Base-by-base conservation (phyloP, 345 rosid species). In the Anastatica hierochuntica region DNA sequence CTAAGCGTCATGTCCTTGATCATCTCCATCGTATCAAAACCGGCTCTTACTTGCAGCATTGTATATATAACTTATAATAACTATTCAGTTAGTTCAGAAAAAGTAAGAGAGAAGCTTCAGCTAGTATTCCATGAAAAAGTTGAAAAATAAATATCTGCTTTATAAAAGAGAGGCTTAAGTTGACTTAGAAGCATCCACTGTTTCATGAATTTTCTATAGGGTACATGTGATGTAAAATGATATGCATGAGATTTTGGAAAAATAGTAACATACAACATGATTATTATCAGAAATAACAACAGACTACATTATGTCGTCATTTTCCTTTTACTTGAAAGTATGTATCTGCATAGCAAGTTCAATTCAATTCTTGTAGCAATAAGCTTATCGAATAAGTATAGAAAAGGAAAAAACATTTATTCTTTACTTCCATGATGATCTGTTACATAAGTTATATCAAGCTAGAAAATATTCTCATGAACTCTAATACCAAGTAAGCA, bases 31-130 rank as follows among this genome's bases (percentile, higher is more conserved):
- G 83, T 73, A 66, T 87, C 88, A 73, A 84, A 78, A 50, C 98
- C 98, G 62, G 84, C 64, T 59, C 87, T 66, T n/a, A 78, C 81
- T 87, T 90, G 95, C 96, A 87, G 86, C 80, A 79, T 75, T 46
- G 37, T 26, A 64, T 30, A 53, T 8, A 15, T 24, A 74, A 62
- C 29, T 8, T 6, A n/a, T n/a, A n/a, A n/a, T n/a, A n/a, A n/a
- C n/a, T n/a, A n/a, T n/a, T n/a, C n/a, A n/a, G n/a, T n/a, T n/a
- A n/a, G n/a, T n/a, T n/a, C n/a, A n/a, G n/a, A n/a, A n/a, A n/a
- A n/a, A n/a, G n/a, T n/a, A n/a, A n/a, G n/a, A n/a, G n/a, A n/a
- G n/a, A n/a, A n/a, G n/a, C n/a, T n/a, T n/a, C n/a, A n/a, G n/a
- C n/a, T n/a, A n/a, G n/a, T n/a, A n/a, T n/a, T n/a, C n/a, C n/a